phyloP scores from a whole-genome alignment of 1,284 basidiomycete species.

The Austroboletus novae-zelandiae region DNA sequence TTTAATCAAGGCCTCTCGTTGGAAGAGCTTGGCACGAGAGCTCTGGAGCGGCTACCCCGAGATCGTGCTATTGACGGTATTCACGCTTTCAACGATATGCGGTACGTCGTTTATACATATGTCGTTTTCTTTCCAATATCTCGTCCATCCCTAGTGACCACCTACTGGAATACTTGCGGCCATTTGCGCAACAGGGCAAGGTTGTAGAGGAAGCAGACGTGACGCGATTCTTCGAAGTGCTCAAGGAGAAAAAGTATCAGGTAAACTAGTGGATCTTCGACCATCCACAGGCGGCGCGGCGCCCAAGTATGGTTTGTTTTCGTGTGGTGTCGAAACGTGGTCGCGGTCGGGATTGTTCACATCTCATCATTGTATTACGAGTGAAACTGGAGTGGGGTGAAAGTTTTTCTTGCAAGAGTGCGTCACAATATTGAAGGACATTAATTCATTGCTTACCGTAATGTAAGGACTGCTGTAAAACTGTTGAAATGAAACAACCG shows the following conservation, averaged over 20 bases:
- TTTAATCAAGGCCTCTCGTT: constrained; percentile 56
- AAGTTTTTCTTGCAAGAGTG: too few relatives aligned
- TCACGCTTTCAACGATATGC: constrained; percentile 74
- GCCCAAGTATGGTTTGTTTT: too few relatives aligned
- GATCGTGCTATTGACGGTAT: constrained; percentile 78
- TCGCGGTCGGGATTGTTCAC: too few relatives aligned
- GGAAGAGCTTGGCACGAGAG: constrained; percentile 78
- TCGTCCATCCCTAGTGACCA: constrained; percentile 49
- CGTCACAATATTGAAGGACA: too few relatives aligned
- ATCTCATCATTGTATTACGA: too few relatives aligned
- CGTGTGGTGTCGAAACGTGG: too few relatives aligned
- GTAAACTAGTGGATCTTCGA: constrained; percentile 1
- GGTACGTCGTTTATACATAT: constrained; percentile 41
- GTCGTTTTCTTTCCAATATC: not conserved
- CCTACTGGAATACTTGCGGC: constrained; percentile 67
- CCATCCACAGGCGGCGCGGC: too few relatives aligned
- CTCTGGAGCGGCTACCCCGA: constrained; percentile 64
- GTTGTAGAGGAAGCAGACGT: constrained; percentile 76
- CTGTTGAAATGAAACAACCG: too few relatives aligned
- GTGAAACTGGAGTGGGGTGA: too few relatives aligned
- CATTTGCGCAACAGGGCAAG: constrained; percentile 74
- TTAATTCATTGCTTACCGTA: too few relatives aligned
- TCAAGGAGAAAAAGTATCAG: constrained; percentile 33
- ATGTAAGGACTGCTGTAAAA: too few relatives aligned
- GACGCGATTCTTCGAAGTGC: constrained; percentile 60